phyloP scores from a whole-genome alignment of 495 filamentous ascomycete species.

The Podospora tetraspora region DNA sequence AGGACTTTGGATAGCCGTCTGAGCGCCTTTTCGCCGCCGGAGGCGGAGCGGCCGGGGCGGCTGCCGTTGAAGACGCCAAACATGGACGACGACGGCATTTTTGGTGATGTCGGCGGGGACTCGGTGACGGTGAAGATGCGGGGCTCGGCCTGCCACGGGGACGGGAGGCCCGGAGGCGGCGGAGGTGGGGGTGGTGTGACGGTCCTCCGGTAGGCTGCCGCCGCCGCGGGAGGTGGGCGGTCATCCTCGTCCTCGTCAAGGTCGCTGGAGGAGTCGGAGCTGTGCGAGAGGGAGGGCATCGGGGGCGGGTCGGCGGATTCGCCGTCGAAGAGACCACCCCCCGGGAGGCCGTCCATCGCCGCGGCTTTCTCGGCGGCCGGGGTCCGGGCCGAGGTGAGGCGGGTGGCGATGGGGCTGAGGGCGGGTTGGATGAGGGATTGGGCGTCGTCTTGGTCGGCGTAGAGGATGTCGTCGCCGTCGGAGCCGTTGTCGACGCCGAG shows the following conservation, averaged over 20 bases:
- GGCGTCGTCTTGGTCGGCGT: conserved; percentile 50
- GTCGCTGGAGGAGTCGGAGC: not conserved
- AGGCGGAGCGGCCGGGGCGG: conserved; percentile 35
- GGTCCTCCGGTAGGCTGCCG: not conserved
- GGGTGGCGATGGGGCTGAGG: conserved; percentile 65
- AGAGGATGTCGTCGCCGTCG: conserved; percentile 25
- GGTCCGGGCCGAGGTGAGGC: conserved; percentile 64
- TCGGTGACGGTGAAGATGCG: conserved; percentile 38
- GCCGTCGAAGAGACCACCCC: conserved; percentile 49
- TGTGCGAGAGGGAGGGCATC: not conserved
- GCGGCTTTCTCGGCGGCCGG: conserved; percentile 71
- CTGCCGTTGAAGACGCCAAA: conserved; percentile 30
- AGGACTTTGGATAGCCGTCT: conserved; percentile 45
- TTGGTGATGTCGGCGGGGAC: conserved; percentile 19
- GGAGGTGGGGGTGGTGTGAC: conserved; percentile 18
- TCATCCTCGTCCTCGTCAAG: not conserved
- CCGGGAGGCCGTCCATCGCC: conserved; percentile 54
- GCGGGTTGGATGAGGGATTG: conserved; percentile 69
- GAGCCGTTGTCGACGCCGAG: not conserved
- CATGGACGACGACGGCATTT: conserved; percentile 32
- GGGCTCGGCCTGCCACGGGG: conserved; percentile 49
- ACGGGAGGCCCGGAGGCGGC: conserved; percentile 33
- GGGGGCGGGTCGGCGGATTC: not conserved
- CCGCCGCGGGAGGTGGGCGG: conserved; percentile 5
- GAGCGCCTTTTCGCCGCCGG: conserved; percentile 41